These are phyloP conservation scores for Stagonosporopsis rhizophila DNA, from an alignment of 2,329 filamentous ascomycete species.

Conservation along the genomic window DNA sequence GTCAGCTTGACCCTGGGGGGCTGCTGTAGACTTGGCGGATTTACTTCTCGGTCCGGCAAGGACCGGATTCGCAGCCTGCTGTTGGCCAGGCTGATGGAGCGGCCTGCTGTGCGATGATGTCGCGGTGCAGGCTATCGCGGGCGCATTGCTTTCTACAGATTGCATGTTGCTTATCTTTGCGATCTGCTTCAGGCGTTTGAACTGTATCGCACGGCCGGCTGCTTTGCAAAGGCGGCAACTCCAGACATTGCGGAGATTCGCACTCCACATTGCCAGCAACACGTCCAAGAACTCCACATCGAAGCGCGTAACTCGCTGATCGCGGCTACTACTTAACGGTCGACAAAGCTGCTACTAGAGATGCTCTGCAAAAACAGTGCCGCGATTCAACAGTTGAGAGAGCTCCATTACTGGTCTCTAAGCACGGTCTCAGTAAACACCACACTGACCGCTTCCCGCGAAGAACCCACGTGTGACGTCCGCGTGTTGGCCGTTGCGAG, in stretches of 20 bases:
- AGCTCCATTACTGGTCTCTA: not conserved
- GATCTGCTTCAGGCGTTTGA: not conserved
- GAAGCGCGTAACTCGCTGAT: not conserved
- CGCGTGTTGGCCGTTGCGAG: conserved; percentile 4
- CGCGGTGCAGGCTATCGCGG: conserved; percentile 8
- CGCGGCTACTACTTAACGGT: conserved; percentile 5
- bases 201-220: not conserved
- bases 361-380: conserved; percentile 1
- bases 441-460: not conserved
- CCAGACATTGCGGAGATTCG: not conserved
- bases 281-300: not conserved
- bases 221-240: not conserved
- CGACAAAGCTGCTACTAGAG: conserved; percentile 2
- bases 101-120: conserved; percentile 17
- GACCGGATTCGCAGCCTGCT: conserved; percentile 7
- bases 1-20: conserved; percentile 13
- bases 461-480: not conserved
- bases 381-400: not conserved
- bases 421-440: not conserved
- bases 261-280: not conserved
- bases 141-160: conserved; percentile 4
- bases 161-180: conserved; percentile 2
- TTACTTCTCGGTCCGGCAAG: conserved; percentile 12
- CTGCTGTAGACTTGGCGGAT: conserved; percentile 14
- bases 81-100: conserved; percentile 11